Conservation (phyloP, 179 eudicot genomes). For the Beta corolliflora region DNA sequence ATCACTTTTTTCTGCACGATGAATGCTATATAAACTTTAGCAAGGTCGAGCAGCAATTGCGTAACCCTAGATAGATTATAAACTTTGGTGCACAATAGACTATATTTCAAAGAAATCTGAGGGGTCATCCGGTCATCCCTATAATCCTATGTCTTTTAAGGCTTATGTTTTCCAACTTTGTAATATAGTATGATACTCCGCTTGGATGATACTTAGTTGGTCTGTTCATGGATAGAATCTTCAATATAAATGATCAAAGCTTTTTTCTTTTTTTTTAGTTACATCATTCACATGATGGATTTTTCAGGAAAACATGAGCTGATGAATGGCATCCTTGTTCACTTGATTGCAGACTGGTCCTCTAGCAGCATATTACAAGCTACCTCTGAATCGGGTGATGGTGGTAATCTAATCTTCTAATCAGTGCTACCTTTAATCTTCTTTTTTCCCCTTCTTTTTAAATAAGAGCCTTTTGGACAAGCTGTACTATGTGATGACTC, state of each 20-base stretch:
- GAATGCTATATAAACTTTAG: too few species aligned
- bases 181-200: background rate
- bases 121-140: background rate
- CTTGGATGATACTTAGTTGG: background rate
- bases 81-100: too few species aligned
- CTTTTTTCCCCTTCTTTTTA: background rate
- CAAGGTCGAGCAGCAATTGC: too few species aligned
- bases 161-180: background rate
- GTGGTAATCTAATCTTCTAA: conserved; percentile 54
- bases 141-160: background rate
- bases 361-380: conserved; percentile 90
- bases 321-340: conserved; percentile 14
- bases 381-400: conserved; percentile 74
- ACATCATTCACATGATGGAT: conserved; percentile 1
- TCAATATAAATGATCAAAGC: background rate
- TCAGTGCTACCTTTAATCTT: background rate
- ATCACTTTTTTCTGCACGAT: too few species aligned
- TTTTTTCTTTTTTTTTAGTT: background rate
- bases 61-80: too few species aligned
- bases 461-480: background rate
- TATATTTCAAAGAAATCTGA: too few species aligned
- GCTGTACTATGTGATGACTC: background rate
- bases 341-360: conserved; percentile 67
- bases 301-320: conserved; percentile 3
- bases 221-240: background rate